A percentile compares a stretch with the other conserved stretches of the same genome.
Evolutionary conservation across 805 yeast species (phyloP).

Genomic region (Nakazawaea sp.): DNA sequence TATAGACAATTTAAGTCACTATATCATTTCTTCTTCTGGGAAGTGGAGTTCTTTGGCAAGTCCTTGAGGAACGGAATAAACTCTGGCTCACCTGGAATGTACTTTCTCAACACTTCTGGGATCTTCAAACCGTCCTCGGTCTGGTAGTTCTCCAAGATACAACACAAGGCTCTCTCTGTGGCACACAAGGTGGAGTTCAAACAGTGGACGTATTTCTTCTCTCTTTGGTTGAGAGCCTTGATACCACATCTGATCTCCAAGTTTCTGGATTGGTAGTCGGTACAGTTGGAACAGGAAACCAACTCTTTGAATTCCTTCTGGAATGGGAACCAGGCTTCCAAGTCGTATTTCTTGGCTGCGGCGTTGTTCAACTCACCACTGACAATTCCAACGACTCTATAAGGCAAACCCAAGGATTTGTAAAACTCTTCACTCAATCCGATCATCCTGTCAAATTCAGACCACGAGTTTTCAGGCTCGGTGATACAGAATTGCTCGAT

Average conservation of each 20-base stretch:
- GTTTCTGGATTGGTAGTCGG: constrained; percentile 98
- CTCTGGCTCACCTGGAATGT: constrained; percentile 98
- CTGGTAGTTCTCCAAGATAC: constrained; percentile 96
- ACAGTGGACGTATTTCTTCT: constrained; percentile 97
- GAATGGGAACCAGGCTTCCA: constrained; percentile 99
- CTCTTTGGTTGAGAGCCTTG: constrained; percentile 89
- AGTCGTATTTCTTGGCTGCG: constrained; percentile 97
- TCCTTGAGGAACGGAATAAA: constrained; percentile 87
- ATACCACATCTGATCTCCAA: constrained; percentile 98
- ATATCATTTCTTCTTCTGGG: constrained; percentile 48
- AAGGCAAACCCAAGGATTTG: constrained; percentile 86
- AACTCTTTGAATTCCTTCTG: constrained; percentile 97
- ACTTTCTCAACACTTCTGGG: constrained; percentile 93
- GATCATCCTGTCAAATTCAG: constrained; percentile 95
- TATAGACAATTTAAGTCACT: no score
- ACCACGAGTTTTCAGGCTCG: constrained; percentile 98
- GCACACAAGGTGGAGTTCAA: constrained; percentile 96
- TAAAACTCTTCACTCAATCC: constrained; percentile 86
- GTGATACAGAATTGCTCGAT: constrained; percentile 94
- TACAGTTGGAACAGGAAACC: constrained; percentile 98
- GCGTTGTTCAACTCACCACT: constrained; percentile 98
- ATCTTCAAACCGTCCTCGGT: constrained; percentile 90
- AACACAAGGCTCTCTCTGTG: constrained; percentile 96
- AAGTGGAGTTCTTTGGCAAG: constrained; percentile 90
- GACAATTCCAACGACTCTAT: constrained; percentile 96